Evolutionary conservation across 2,329 filamentous ascomycete species (phyloP), one percentile per base, ranked within the genome.

Genomic region (Xylariaceae sp.): DNA sequence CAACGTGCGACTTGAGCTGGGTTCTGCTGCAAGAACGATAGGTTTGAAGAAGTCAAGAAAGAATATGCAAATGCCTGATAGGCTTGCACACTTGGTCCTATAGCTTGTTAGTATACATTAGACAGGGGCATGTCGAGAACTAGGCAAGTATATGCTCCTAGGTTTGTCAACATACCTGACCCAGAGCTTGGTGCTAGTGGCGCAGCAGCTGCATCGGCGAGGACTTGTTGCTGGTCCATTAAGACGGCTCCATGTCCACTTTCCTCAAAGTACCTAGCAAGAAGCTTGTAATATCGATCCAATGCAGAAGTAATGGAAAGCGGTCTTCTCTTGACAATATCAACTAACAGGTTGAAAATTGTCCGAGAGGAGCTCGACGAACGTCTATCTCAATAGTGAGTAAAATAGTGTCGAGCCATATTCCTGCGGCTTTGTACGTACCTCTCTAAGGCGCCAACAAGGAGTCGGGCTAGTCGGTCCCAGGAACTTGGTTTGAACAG

Each of bases 1-100:
- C 62, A 54, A 2, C 66, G 57, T 7, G 75, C 72, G 16, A 83
- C 71, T 0, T 42, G 47, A 16, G 54, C 54, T 4, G 77, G 69
- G 16, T 77, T 74, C 12, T 67, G 60, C 59, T 82, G 75, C 37
- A 84, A 72, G 6, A 78, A 65, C 1, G 51, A 41, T 2, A 84
- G 51, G 14, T 75, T 59, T 21, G 69, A 42, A 9, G 62, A 70
- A 16, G 65, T 68, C 37, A 72, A 53, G 47, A 71, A 71, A 26
- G 55, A 62, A 61, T 67, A 71, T 5, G 69, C 65, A 20, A 72
- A 66, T 3, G 59, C 65, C n/a, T 65, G 59, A 37, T 72, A 71
- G 19, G 64, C 60, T 40, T 26, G 43, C 2, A 62, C 37, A 26
- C 45, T 26, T 20, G 55, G 16, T 7, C 53, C 66, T 68, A 52